A percentile compares a stretch with the other conserved stretches of the same genome.
These are phyloP conservation scores for Akanthomyces uredinophilus DNA, from an alignment of 2,329 filamentous ascomycete species.

Conservation along the genomic window DNA sequence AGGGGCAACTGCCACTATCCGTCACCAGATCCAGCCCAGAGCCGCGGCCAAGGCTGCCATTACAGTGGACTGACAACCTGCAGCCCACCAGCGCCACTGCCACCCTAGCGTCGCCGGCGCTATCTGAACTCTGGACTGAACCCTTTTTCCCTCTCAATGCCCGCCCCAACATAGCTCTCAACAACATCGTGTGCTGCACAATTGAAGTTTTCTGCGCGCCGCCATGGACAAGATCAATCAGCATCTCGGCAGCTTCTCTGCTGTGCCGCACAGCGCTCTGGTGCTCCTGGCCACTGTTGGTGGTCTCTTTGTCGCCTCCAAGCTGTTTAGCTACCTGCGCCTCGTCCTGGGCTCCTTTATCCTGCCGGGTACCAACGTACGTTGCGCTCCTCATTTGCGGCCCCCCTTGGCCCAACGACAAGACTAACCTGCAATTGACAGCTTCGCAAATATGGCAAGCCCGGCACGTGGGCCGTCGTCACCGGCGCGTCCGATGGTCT, in stretches of 20 bases:
- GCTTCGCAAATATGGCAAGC: slow-evolving; percentile 86
- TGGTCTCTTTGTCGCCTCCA: slow-evolving; percentile 51
- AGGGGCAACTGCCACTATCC: not conserved
- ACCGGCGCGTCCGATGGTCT: slow-evolving; percentile 95
- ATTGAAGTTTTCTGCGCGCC: not conserved
- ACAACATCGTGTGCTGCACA: slow-evolving; percentile 5
- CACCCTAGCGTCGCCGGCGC: not conserved
- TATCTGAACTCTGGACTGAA: not conserved
- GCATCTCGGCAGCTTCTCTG: slow-evolving; percentile 24
- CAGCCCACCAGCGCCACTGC: not conserved
- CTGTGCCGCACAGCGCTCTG: slow-evolving; percentile 40
- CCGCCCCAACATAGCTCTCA: slow-evolving; percentile 2
- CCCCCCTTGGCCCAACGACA: not conserved
- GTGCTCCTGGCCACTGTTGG: slow-evolving; percentile 51
- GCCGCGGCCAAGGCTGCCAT: too few relatives aligned
- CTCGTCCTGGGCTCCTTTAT: slow-evolving; percentile 65
- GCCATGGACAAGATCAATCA: slow-evolving; percentile 23
- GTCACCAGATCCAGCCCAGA: too few relatives aligned
- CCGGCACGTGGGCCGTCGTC: slow-evolving; percentile 89
- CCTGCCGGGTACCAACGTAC: slow-evolving; percentile 57
- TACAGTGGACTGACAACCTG: not conserved
- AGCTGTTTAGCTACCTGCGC: slow-evolving; percentile 53
- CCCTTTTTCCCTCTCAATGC: not conserved
- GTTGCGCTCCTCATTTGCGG: slow-evolving; percentile 23
- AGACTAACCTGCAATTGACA: slow-evolving; percentile 30